Evolutionary conservation across 2,329 filamentous ascomycete genomes (phyloP), one percentile per base, ranked within the genome.

Genomic region (Diplocarpon rosae): DNA sequence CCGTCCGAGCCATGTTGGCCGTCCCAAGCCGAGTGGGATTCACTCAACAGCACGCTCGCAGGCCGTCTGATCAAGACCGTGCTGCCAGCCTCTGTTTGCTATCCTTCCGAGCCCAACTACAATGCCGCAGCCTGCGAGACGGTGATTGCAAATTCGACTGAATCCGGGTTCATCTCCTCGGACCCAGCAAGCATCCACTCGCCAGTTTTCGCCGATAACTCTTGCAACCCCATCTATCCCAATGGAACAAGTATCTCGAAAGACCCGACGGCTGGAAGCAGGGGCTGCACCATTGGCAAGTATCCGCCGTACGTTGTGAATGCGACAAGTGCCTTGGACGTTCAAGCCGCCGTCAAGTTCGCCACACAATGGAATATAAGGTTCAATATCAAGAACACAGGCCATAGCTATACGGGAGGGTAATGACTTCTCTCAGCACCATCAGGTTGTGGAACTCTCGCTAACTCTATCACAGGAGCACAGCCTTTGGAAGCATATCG

Each of bases 201-300:
- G 56, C 59, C 71, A 43, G 67, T 70, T 39, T 73, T 62, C 56
- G 65, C 65, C 47, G 72, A 75, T 52, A 69, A 69, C 57, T 67
- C 69, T 11, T 75, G 72, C 55, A 61, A 74, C 33, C 71, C 71
- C 1, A 52, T 66, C 43, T 24, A 24, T 24, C 20, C 20, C 7
- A 24, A 24, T 7, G 20, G 20, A 24, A 24, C 20, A 24, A 24
- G 20, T 7, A 24, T 24, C 7, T 24, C 20, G 7, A 24, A 24
- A 7, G 20, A 24, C 20, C 20, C 20, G 20, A 24, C 20, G 20
- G 20, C 20, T 24, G 50, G 60, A 0, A 48, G 51, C 5, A 42
- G 54, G 34, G 60, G 66, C 0, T 75, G 67, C 46, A 65, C 57
- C 46, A 43, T 56, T 39, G 55, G 47, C n/a, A 64, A 65, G 45